Evolutionary conservation across 768 basidiomycete genomes (phyloP).

Genomic region (Coprinopsis marcescibilis): DNA sequence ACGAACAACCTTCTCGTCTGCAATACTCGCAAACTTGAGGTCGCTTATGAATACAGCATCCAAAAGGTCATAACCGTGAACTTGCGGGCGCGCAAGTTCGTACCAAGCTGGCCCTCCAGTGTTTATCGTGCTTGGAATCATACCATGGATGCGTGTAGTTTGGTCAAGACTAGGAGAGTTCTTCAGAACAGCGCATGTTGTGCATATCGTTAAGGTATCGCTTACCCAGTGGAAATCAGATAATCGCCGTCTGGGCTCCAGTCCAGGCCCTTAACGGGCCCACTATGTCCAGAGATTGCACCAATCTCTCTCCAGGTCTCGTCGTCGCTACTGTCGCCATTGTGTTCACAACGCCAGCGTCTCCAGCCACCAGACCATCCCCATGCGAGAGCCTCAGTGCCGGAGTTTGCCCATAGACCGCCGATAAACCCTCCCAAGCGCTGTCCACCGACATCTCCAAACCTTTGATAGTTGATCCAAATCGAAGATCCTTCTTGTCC

Average conservation of each 20-base stretch:
- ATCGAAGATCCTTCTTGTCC: constrained; percentile 46
- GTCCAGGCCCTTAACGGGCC: constrained; percentile 68
- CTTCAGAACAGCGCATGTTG: constrained; percentile 10
- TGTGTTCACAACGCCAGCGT: constrained; percentile 72
- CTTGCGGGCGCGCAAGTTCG: constrained; percentile 88
- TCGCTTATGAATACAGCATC: constrained; percentile 71
- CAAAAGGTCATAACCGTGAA: constrained; percentile 93
- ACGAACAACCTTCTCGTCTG: constrained; percentile 93
- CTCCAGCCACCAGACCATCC: constrained; percentile 97
- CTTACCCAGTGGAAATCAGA: constrained; percentile 79
- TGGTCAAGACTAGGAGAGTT: constrained; percentile 68
- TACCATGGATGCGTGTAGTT: constrained; percentile 84
- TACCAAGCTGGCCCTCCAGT: constrained; percentile 48
- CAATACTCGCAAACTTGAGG: constrained; percentile 81
- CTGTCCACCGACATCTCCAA: constrained; percentile 92
- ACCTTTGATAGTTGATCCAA: constrained; percentile 88
- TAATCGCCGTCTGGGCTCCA: constrained; percentile 91
- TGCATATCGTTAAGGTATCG: not conserved
- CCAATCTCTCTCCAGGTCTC: constrained; percentile 69
- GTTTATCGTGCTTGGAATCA: constrained; percentile 20
- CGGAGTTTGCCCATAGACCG: constrained; percentile 68
- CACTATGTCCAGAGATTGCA: constrained; percentile 84
- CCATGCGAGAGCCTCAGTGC: constrained; percentile 68
- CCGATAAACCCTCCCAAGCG: constrained; percentile 90
- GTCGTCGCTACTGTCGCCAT: constrained; percentile 13